Evolutionary conservation across 768 basidiomycete species (phyloP).

Genomic region (Melanogaster broomeanus): DNA sequence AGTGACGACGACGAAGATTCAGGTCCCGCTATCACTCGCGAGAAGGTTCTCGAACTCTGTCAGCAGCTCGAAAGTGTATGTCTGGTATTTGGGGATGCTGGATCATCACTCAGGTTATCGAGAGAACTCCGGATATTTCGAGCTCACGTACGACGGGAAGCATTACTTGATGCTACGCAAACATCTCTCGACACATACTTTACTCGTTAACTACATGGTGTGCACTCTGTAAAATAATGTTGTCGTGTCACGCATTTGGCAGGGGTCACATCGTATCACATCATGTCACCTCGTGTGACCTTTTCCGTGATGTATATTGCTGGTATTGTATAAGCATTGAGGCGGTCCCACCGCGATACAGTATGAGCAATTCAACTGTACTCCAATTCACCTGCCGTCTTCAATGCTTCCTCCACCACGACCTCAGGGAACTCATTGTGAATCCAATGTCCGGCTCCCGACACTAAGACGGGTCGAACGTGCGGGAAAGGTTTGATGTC

Average conservation of each 20-base stretch:
- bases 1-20: not conserved
- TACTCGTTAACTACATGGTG: not conserved
- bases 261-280: too few relatives aligned
- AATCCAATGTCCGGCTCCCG: slow-evolving; percentile 17
- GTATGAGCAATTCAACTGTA: not conserved
- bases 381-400: not conserved
- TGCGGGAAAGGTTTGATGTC: slow-evolving; percentile 4
- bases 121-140: not conserved
- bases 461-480: slow-evolving; percentile 8
- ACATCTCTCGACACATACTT: not conserved
- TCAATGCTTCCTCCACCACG: slow-evolving; percentile 11
- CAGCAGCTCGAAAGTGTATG: slow-evolving; percentile 1
- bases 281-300: too few relatives aligned
- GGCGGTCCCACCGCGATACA: too few relatives aligned
- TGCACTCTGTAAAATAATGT: too few relatives aligned
- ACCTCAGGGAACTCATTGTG: slow-evolving; percentile 17
- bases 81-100: not conserved
- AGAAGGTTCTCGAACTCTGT: not conserved
- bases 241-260: too few relatives aligned
- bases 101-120: too few relatives aligned
- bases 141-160: not conserved
- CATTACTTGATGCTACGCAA: not conserved
- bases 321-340: too few relatives aligned
- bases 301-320: too few relatives aligned
- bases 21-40: too few relatives aligned